Evolutionary conservation across 2,329 filamentous ascomycete genomes (phyloP), one percentile per base, ranked within the genome.

Genomic region (Colletotrichum orchidophilum): DNA sequence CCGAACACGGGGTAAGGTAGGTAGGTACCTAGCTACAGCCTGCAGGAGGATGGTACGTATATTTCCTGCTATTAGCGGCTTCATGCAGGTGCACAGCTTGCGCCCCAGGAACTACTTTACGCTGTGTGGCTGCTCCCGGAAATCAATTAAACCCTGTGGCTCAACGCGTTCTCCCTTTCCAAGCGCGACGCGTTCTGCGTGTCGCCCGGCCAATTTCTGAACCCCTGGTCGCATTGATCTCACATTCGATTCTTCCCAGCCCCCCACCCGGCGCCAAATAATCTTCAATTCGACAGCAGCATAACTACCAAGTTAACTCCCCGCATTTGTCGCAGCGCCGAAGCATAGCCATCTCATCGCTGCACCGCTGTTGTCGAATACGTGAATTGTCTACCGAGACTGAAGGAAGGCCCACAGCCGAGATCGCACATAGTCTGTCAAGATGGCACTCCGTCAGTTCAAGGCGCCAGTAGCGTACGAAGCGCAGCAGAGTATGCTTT

Each of bases 381-480:
- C 26, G 49, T 7, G 18, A 24, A 24, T 39, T n/a, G 62, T 58
- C 55, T 8, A 12, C 2, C 31, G 21, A 50, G 60, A 54, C 24
- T 42, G 49, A 42, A 62, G 49, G 53, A 63, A 54, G 5, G 9
- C 29, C 27, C 33, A 54, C 24, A 33, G 26, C 31, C 49, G 24
- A 42, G 21, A 42, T 24, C 49, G 13, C 11, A 29, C 35, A 64
- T 55, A 64, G 39, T 72, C 63, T 64, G 72, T 75, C 78, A 83
- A 74, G 75, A 98, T 98, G 96, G 93, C 95, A 87, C 93, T 98
- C 79, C 89, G 95, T 78, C 92, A 93, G 75, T 93, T 92, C 82
- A 91, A 89, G 79, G 87, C 91, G 76, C 90, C 93, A 62, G 94
- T 97, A 77, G 92, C 97, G 81, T 99, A 99, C 84, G 89, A 91